These are phyloP conservation scores for Hanseniaspora thailandica DNA, from an alignment of 805 yeast genomes.

Conservation along the genomic window DNA sequence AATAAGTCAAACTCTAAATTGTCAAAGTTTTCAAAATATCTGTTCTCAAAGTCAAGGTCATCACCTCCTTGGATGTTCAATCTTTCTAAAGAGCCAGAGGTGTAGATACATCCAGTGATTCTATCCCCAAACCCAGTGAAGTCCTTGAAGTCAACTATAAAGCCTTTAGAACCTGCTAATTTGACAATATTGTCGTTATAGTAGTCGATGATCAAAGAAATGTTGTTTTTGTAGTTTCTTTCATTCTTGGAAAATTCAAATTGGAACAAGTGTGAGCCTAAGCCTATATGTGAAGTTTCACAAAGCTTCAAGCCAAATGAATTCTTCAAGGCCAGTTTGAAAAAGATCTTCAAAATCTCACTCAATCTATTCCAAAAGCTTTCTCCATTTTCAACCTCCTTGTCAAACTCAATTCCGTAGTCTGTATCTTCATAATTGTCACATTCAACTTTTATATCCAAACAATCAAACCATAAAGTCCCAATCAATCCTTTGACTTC, in stretches of 20 bases:
- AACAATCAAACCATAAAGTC: conserved; percentile 59
- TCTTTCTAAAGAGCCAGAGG: conserved; percentile 21
- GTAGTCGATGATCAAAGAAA: conserved; percentile 20
- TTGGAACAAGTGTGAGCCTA: conserved; percentile 14
- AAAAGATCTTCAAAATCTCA: conserved; percentile 25
- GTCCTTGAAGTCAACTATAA: conserved; percentile 23
- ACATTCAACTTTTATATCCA: conserved; percentile 3
- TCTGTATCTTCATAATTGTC: conserved; percentile 32
- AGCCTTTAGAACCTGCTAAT: conserved; percentile 26
- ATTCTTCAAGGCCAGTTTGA: conserved; percentile 22
- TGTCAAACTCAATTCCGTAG: conserved; percentile 44
- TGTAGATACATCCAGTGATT: conserved; percentile 27
- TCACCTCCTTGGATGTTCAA: conserved; percentile 19
- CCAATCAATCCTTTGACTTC: conserved; percentile 86
- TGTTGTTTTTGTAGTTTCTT: conserved; percentile 13
- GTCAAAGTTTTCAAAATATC: conserved; percentile 14
- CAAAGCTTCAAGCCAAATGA: conserved; percentile 9
- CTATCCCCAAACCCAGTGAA: conserved; percentile 29
- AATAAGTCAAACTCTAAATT: conserved; percentile 12
- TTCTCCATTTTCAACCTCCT: conserved; percentile 28
- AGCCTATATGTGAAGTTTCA: conserved; percentile 9
- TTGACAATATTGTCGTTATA: conserved; percentile 25
- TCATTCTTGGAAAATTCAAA: conserved; percentile 8
- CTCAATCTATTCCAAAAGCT: conserved; percentile 28
- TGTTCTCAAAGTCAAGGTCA: conserved; percentile 15